Evolutionary conservation across 2,329 filamentous ascomycete genomes (phyloP), one percentile per base, ranked within the genome.

Genomic region (Cercospora zeina): DNA sequence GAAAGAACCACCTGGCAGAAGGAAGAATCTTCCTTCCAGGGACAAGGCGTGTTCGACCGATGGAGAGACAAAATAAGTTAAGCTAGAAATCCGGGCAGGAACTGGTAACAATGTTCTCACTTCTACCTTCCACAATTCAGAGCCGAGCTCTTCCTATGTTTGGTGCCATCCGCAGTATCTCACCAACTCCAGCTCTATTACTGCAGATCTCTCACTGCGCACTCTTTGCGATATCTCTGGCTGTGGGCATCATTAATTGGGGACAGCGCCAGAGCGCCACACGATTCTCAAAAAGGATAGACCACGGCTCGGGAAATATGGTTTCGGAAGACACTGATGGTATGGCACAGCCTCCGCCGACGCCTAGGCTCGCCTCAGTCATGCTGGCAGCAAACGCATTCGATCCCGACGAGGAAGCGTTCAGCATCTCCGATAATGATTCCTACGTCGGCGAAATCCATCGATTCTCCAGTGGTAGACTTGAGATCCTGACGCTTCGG

Each of bases 1-100:
- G 89, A 91, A 79, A 79, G 88, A 61, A 73, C 79, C 67, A 80
- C 83, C 69, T 93, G 89, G 88, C 87, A 90, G 72, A 83, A 87
- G 64, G 84, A 89, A 63, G 88, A 91, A 77, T 81, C 81, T 65
- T 82, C 80, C 68, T 91, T 84, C 72, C 83, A 82, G 1, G 85
- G 84, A n/a, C 86, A 85, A 61, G 75, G 75, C 8, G 65, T 65
- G 19, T 75, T 76, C 63, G 73, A 74, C 13, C 68, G 77, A 63
- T 79, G 77, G 76, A 62, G 61, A 30, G 68, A 70, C 57, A 63
- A 64, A 42, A 64, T 68, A 30, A 62, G 58, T 30, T 59, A 47
- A 59, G 34, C 31, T 61, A 55, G 63, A 33, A 19, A 33, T 10
- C 7, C 16, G 31, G 31, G 50, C 9, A 42, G 54, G 27, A 57